These are phyloP conservation scores for Aspergillus sp. DNA, from an alignment of 2,329 filamentous ascomycete genomes.

Conservation along the genomic window DNA sequence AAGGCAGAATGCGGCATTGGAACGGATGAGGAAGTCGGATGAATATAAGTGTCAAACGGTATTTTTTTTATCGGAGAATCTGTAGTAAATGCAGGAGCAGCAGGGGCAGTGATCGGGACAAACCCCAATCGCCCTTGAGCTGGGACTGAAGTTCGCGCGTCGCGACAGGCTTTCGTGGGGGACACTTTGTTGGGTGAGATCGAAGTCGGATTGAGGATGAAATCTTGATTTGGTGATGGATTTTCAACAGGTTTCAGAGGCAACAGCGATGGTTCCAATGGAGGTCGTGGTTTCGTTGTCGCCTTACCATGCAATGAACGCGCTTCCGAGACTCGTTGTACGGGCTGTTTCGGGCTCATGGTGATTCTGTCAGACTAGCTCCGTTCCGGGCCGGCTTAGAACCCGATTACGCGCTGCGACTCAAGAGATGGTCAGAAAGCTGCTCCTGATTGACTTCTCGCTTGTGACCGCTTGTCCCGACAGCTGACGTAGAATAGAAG, in stretches of 20 bases:
- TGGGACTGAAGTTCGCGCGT: slow-evolving; percentile 56
- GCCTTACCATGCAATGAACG: slow-evolving; percentile 42
- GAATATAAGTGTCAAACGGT: slow-evolving; percentile 32
- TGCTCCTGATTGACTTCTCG: neutral
- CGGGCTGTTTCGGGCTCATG: slow-evolving; percentile 44
- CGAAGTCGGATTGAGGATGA: slow-evolving; percentile 64
- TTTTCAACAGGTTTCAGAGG: slow-evolving; percentile 46
- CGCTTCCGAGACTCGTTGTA: slow-evolving; percentile 57
- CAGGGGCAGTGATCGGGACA: slow-evolving; percentile 58
- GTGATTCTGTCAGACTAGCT: slow-evolving; percentile 14
- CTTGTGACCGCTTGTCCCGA: neutral
- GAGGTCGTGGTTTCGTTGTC: slow-evolving; percentile 34
- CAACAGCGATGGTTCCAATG: slow-evolving; percentile 55
- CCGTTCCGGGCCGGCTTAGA: neutral
- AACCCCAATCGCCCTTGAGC: slow-evolving; percentile 59
- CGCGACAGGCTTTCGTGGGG: slow-evolving; percentile 64
- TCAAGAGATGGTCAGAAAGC: neutral
- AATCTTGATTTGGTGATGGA: slow-evolving; percentile 55
- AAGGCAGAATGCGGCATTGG: slow-evolving; percentile 45
- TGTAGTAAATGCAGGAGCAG: slow-evolving; percentile 44
- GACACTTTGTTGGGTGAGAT: slow-evolving; percentile 56
- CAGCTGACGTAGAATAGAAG: neutral
- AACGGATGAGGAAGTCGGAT: slow-evolving; percentile 16
- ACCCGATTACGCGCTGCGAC: slow-evolving; percentile 4
- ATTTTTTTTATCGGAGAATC: slow-evolving; percentile 51